Conservation (phyloP, 805 yeast species). For the Candida gorgasii region DNA sequence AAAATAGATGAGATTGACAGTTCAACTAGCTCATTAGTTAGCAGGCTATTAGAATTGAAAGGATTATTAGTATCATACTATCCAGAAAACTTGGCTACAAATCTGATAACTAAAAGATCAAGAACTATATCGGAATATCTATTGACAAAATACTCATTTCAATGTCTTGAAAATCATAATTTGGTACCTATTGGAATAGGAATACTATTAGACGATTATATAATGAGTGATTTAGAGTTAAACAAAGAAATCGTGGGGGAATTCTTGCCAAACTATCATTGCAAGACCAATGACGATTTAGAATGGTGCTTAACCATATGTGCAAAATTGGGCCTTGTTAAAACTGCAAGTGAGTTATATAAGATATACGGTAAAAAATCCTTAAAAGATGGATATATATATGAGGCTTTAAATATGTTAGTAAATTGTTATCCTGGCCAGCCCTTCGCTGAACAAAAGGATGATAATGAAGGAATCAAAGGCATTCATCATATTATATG, state of each 20-base stretch:
- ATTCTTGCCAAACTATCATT: conserved; percentile 59
- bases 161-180: conserved; percentile 51
- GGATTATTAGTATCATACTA: conserved; percentile 52
- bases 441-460: conserved; percentile 8
- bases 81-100: conserved; percentile 8
- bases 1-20: conserved; percentile 60
- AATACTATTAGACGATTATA: conserved; percentile 42
- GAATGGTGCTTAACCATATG: conserved; percentile 79
- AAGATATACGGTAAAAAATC: conserved; percentile 49
- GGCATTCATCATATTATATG: conserved; percentile 57
- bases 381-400: conserved; percentile 53
- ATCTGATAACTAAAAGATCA: conserved; percentile 11
- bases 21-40: conserved; percentile 62
- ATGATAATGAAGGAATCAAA: conserved; percentile 32
- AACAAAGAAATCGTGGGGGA: conserved; percentile 48
- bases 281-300: conserved; percentile 69
- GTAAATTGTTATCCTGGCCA: conserved; percentile 57
- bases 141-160: conserved; percentile 54
- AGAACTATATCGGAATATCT: conserved; percentile 55
- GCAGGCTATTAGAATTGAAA: conserved; percentile 63
- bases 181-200: conserved; percentile 74
- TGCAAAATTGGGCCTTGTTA: conserved; percentile 62
- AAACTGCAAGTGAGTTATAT: conserved; percentile 57
- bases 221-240: conserved; percentile 43
- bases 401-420: conserved; percentile 65